A percentile compares a stretch with the other conserved stretches of the same genome.
phyloP scores from a whole-genome alignment of 129 eudicot genomes.

The Saposhnikovia divaricata region DNA sequence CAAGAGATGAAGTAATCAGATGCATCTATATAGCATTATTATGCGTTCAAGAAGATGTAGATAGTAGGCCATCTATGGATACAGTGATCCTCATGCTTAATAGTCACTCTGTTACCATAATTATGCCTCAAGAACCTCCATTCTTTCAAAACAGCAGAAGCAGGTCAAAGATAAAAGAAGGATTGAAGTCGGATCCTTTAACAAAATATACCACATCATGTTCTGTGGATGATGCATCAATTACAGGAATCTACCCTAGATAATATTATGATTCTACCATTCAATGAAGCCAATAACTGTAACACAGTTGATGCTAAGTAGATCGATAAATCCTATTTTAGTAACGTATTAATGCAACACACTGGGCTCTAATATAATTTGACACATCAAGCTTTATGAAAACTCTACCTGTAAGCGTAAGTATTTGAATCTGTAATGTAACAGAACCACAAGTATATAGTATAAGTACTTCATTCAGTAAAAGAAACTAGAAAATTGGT shows the following conservation, averaged over 20 bases:
- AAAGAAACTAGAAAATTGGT: too few species aligned
- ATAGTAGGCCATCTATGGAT: slow-evolving; percentile 13
- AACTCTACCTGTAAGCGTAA: background rate
- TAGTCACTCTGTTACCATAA: background rate
- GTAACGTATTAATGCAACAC: background rate
- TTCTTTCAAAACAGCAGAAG: background rate
- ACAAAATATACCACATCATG: background rate
- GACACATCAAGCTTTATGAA: background rate
- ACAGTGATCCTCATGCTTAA: slow-evolving; percentile 8
- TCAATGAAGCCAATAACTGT: background rate
- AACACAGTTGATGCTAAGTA: background rate
- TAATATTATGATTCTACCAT: background rate
- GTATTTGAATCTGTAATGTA: too few species aligned
- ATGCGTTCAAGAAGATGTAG: slow-evolving; percentile 18
- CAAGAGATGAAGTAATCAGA: slow-evolving; percentile 10
- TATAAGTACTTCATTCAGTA: background rate
- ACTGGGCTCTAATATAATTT: background rate
- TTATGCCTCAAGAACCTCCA: slow-evolving; percentile 8
- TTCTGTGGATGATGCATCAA: slow-evolving; percentile 1
- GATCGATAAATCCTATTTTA: background rate
- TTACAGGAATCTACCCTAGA: slow-evolving; percentile 1
- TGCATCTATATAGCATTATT: slow-evolving; percentile 3
- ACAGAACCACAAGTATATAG: background rate
- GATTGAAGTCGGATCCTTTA: background rate
- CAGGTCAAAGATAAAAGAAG: background rate